A percentile compares a stretch with the other conserved stretches of the same genome.
These are phyloP conservation scores for Posidonia australis DNA, from an alignment of 106 monocot genomes.

Conservation along the genomic window DNA sequence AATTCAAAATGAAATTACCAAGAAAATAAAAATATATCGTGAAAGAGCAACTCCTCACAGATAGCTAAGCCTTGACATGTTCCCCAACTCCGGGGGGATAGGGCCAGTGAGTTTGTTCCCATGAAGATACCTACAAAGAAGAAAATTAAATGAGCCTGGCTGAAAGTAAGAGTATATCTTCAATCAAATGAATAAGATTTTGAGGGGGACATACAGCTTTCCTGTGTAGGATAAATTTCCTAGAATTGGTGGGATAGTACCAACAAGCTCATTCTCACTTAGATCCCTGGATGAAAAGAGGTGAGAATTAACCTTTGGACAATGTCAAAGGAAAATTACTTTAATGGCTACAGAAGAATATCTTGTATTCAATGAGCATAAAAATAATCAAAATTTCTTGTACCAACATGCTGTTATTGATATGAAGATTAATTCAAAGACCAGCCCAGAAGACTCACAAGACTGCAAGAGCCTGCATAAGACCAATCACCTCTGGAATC, in stretches of 20 bases:
- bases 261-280: constrained; percentile 84
- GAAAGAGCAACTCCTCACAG: constrained; percentile 36
- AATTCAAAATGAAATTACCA: background rate
- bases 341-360: too few species aligned
- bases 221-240: constrained; percentile 95
- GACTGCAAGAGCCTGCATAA: constrained; percentile 98
- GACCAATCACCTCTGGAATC: constrained; percentile 97
- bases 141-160: background rate
- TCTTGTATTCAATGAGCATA: too few species aligned
- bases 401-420: background rate
- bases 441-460: constrained; percentile 32
- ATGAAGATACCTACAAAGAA: constrained; percentile 75
- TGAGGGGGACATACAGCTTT: constrained; percentile 49
- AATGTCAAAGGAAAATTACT: too few species aligned
- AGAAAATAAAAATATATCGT: background rate
- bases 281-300: constrained; percentile 52
- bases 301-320: background rate
- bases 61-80: constrained; percentile 96
- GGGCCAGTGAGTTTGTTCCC: constrained; percentile 84
- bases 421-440: background rate
- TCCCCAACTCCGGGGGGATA: constrained; percentile 92
- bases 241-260: constrained; percentile 79
- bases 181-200: background rate
- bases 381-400: too few species aligned
- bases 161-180: background rate